Evolutionary conservation across 2,329 filamentous ascomycete genomes (phyloP), one percentile per base, ranked within the genome.

Genomic region (Biscogniauxia sp.): DNA sequence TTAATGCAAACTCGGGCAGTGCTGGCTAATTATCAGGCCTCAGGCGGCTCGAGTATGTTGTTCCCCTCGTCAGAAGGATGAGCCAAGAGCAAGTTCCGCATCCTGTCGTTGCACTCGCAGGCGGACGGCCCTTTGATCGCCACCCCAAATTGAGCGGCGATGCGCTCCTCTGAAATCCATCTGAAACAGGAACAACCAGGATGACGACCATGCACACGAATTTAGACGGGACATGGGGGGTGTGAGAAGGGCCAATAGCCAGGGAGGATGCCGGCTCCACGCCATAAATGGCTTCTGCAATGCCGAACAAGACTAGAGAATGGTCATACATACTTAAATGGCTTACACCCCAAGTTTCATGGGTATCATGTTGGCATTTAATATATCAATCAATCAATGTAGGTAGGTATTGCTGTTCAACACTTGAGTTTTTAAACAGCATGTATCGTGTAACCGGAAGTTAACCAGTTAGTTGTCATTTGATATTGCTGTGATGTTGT

Each of bases 131-230:
- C 57, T 61, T 53, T 66, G 66, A 69, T 69, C 59, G 58, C 50
- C 66, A 51, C 61, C 58, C 65, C 56, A 54, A 63, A 63, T 54
- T 61, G 62, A 57, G 61, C 62, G 62, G 65, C 64, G 70, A 68
- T 71, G 69, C 66, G 68, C 66, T 66, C 65, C 60, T 68, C 67
- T 72, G 72, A 74, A 70, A 71, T 69, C 66, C 56, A 72, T 70
- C 70, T 76, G 74, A 76, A 76, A 76, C 74, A 64, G 66, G 63
- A 52, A 66, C 61, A 63, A 63, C 66, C 68, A 69, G 69, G 73
- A 68, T 62, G 56, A 28, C 32, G 61, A 59, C 68, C 60, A 73
- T 69, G 64, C 63, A 53, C 54, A 20, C 28, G 11, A 45, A 45
- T 45, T 45, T 45, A 45, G 37, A 45, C 7, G 37, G 37, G 28